Conservation (phyloP, 768 basidiomycete genomes). For the Naganishia antarctica region DNA sequence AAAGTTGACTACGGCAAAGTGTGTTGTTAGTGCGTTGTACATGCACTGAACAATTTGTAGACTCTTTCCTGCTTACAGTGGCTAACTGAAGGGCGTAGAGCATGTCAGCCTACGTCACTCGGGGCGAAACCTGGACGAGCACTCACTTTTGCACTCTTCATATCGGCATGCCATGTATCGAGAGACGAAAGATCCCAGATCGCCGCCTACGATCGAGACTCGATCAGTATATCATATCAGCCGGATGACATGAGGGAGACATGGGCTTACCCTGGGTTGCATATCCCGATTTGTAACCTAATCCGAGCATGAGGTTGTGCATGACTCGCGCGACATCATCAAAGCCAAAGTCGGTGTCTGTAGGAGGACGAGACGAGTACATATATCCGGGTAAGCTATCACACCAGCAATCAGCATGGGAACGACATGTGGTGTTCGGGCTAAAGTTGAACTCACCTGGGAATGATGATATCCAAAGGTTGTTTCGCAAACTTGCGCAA, state of each 20-base stretch:
- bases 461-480: constrained; percentile 32
- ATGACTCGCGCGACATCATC: constrained; percentile 39
- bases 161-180: constrained; percentile 33
- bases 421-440: not conserved
- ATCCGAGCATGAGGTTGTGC: constrained; percentile 44
- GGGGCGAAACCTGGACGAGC: not conserved
- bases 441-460: constrained; percentile 11
- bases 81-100: not conserved
- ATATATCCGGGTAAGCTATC: constrained; percentile 38
- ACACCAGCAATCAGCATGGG: not conserved
- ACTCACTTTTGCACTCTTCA: constrained; percentile 42
- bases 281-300: constrained; percentile 34
- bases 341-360: constrained; percentile 35
- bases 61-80: constrained; percentile 15
- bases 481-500: constrained; percentile 26
- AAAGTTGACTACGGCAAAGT: constrained; percentile 26
- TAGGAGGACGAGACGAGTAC: constrained; percentile 40
- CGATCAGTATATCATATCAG: not conserved
- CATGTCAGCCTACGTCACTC: not conserved
- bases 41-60: not conserved
- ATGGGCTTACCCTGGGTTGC: constrained; percentile 39
- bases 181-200: constrained; percentile 43
- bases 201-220: constrained; percentile 30
- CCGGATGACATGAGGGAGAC: no score
- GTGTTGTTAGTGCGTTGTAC: not conserved